phyloP scores from a whole-genome alignment of 208 protist species.

The Acanthamoeba culbertsoni region DNA sequence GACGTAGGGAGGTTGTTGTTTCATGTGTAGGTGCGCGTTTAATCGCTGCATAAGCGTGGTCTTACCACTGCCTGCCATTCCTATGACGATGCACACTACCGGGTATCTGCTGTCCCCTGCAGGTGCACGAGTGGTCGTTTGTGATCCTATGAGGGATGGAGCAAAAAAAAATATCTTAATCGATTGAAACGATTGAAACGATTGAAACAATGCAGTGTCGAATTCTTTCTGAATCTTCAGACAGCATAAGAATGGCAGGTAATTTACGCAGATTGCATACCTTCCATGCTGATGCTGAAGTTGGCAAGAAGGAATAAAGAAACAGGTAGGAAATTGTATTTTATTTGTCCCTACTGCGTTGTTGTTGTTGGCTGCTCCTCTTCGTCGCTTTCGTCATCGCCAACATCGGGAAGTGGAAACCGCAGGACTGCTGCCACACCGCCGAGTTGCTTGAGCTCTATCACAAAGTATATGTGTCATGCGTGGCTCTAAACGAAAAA shows the following conservation, averaged over 20 bases:
- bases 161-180: no score
- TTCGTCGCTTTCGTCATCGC: background rate
- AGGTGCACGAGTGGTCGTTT: background rate
- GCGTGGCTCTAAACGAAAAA: background rate
- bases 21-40: constrained; percentile 88
- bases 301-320: no score
- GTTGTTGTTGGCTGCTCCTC: background rate
- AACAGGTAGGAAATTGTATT: background rate
- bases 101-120: background rate
- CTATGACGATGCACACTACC: constrained; percentile 91
- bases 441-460: constrained; percentile 90
- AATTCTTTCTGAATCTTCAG: no score
- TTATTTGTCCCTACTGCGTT: background rate
- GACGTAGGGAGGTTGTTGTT: constrained; percentile 90
- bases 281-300: no score
- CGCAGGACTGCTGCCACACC: constrained; percentile 92
- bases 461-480: background rate
- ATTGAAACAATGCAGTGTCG: no score
- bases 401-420: constrained; percentile 83
- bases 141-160: no score
- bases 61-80: constrained; percentile 99
- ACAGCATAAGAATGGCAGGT: no score
- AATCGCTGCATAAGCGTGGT: constrained; percentile 97
- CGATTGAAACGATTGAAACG: no score
- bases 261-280: no score